phyloP scores from a whole-genome alignment of 306 rosid species.

The Dalbergia oliveri region DNA sequence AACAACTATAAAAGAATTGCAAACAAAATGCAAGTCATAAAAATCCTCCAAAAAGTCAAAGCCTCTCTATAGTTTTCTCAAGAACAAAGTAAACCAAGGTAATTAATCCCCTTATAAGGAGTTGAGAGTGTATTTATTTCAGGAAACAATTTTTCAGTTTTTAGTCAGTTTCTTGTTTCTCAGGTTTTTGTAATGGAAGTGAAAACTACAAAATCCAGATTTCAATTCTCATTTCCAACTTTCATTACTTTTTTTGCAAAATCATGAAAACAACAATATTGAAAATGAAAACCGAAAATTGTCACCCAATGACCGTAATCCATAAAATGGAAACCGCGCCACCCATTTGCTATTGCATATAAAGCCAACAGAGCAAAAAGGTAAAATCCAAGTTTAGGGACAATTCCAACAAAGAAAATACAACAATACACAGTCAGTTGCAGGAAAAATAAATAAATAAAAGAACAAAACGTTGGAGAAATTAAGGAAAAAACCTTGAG shows the following conservation, averaged over 20 bases:
- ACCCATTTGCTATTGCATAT: too few species aligned
- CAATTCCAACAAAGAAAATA: not conserved
- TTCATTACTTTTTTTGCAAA: too few species aligned
- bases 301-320: not conserved
- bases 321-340: too few species aligned
- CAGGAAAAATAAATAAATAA: not conserved
- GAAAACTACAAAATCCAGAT: too few species aligned
- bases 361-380: not conserved
- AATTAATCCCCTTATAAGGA: not conserved
- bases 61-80: not conserved
- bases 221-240: too few species aligned
- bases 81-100: not conserved
- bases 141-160: too few species aligned
- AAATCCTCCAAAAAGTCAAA: not conserved
- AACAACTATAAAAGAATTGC: not conserved
- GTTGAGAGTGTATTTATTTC: not conserved
- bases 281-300: too few species aligned
- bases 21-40: constrained; percentile 9
- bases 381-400: not conserved
- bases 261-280: too few species aligned
- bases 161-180: too few species aligned
- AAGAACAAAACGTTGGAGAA: not conserved
- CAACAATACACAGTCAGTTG: not conserved
- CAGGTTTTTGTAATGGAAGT: too few species aligned
- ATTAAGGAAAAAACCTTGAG: constrained; percentile 67